Base-by-base conservation (phyloP, 2,329 filamentous ascomycete species). In the Curvularia lunata region DNA sequence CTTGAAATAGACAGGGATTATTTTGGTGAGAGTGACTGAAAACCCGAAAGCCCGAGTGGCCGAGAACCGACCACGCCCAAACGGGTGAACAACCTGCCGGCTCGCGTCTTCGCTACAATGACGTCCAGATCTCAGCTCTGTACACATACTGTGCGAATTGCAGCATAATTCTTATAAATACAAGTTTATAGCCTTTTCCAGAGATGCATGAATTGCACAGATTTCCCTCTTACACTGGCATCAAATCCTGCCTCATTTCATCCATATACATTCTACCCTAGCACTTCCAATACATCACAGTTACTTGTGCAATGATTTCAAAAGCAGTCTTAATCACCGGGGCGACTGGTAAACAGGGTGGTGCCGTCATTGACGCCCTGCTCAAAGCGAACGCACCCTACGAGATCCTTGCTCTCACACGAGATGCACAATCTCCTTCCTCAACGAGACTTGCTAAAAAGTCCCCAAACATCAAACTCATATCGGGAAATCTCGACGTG, bases 291-390 rank as follows among this genome's bases (percentile, higher is more conserved):
- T 37, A 18, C 34, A 37, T 7, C 34, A 6, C 5, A 18, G 5
- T 16, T 5, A n/a, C 34, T 18, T 7, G 16, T 18, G 16, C n/a
- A 37, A 37, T 37, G 34, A 16, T 6, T 16, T n/a, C 34, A 34
- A 62, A 42, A 62, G 54, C 56, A 51, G 12, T 80, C 13, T 69
- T 81, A 48, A 62, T 81, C 23, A 78, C 77, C 16, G 78, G 79
- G 30, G 79, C 78, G 5, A 81, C 79, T 12, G 78, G 79, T 55
- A 79, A 81, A 59, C 79, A 81, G 70, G 79, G 80, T 54, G 75
- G 78, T 41, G 73, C 77, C 13, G 64, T 77, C 28, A 69, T 81
- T 52, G 59, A 74, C 34, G 76, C 78, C 5, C 68, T 82, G 3
- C 69, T 80, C 48, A 60, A 68, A 45, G 57, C 72, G 5, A 63